Conservation (phyloP, 2,329 filamentous ascomycete genomes). For the Falciphora oryzae region DNA sequence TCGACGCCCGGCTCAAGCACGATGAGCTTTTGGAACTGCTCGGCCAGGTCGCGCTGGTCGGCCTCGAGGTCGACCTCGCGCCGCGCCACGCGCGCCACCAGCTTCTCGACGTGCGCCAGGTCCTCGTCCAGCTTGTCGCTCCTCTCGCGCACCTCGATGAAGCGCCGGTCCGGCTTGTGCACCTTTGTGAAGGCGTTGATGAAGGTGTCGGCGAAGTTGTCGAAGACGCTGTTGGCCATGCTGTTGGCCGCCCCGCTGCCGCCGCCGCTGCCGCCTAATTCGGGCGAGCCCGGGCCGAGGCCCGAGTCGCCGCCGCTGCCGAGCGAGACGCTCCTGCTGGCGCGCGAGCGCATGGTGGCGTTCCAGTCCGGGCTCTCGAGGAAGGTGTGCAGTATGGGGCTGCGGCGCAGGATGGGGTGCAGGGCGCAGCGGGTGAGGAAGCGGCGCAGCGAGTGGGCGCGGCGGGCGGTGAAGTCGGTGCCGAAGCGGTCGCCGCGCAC, state of each 20-base stretch:
- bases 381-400: constrained; percentile 78
- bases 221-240: constrained; percentile 56
- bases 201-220: constrained; percentile 92
- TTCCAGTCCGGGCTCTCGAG: constrained; percentile 96
- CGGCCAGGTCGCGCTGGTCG: constrained; percentile 84
- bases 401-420: constrained; percentile 82
- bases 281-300: constrained; percentile 38
- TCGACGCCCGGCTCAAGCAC: constrained; percentile 84
- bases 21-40: constrained; percentile 92
- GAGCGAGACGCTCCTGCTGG: constrained; percentile 52
- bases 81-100: constrained; percentile 84
- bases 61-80: constrained; percentile 81
- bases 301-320: constrained; percentile 47
- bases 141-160: constrained; percentile 88
- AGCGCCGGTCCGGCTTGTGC: constrained; percentile 89
- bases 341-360: constrained; percentile 79
- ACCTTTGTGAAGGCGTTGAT: constrained; percentile 97
- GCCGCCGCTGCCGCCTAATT: constrained; percentile 30
- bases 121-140: constrained; percentile 94
- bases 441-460: constrained; percentile 84
- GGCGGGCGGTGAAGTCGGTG: constrained; percentile 80
- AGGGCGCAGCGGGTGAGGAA: constrained; percentile 83
- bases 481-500: constrained; percentile 95
- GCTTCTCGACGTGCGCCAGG: constrained; percentile 87
- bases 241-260: constrained; percentile 41